phyloP scores from a whole-genome alignment of 108 stramenopile species.

The Stephanodiscus minutulus region DNA sequence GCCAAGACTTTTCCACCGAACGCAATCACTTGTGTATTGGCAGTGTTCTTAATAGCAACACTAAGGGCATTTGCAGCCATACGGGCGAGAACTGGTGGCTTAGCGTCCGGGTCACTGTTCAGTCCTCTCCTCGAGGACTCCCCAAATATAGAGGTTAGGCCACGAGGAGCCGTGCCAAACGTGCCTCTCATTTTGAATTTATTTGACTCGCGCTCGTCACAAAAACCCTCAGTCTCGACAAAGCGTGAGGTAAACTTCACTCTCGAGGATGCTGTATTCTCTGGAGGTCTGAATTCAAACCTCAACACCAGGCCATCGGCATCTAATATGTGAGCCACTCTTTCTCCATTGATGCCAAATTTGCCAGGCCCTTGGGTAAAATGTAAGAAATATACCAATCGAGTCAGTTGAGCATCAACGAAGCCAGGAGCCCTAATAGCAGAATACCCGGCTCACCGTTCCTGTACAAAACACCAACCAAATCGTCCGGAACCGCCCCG shows the following conservation, averaged over 20 bases:
- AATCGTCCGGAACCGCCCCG: conserved; percentile 50
- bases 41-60: conserved; percentile 64
- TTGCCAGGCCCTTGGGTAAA: conserved; percentile 44
- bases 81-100: conserved; percentile 35
- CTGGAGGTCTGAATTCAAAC: conserved; percentile 38
- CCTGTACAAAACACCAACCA: conserved; percentile 59
- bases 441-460: conserved; percentile 35
- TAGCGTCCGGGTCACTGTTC: conserved; percentile 47
- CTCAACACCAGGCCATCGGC: conserved; percentile 55
- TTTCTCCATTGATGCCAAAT: conserved; percentile 54
- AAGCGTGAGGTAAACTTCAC: conserved; percentile 55
- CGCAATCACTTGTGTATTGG: conserved; percentile 68
- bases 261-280: conserved; percentile 3
- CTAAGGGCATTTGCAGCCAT: conserved; percentile 54
- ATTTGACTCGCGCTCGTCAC: conserved; percentile 37
- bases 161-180: conserved; percentile 51
- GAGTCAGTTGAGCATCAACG: no score
- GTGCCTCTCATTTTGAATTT: conserved; percentile 50
- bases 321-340: conserved; percentile 61
- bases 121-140: conserved; percentile 36
- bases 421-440: no score
- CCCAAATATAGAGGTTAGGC: conserved; percentile 12
- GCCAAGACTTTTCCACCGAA: conserved; percentile 68
- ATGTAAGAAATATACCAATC: background rate
- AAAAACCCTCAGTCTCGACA: conserved; percentile 52